Base-by-base conservation (phyloP, 1,284 basidiomycete genomes). In the Coriolopsis trogii region DNA sequence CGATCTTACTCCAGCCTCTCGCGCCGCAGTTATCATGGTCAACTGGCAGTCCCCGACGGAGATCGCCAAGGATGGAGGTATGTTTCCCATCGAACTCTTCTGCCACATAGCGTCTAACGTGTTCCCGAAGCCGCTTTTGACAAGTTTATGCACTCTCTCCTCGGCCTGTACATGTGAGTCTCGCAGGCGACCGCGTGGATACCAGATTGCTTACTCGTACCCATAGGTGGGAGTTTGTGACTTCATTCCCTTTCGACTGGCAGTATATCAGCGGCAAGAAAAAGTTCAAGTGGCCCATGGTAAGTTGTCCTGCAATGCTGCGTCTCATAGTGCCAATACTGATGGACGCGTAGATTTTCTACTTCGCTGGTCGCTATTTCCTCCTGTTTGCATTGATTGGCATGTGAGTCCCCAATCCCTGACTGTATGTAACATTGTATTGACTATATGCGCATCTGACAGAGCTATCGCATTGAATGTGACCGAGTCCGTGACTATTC, bases 331-430 rank as follows among this genome's bases (percentile, higher is more conserved):
- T 20, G 20, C 33, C 49, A n/a, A 48, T 30, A 8, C n/a, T n/a
- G 2, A n/a, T 41, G 18, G 53, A 9, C 57, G 5, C 54, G 15
- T 15, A 89, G 89, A 73, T 78, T 40, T 88, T 90, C 66, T 91
- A 91, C 67, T 89, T 90, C 63, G 67, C 81, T 31, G 86, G 86
- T 52, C 80, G 88, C 46, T 91, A 91, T 67, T 79, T 77, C 57
- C 70, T 91, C 25, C 69, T 91, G 4, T 76, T 85, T 57, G 81
- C 88, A 3, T 70, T 89, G 56, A 79, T 87, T 41, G 88, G 87
- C 64, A 89, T 91, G 87, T 69, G 31, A 51, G 66, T 57, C 3
- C 26, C 13, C 30, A 24, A 29, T 7, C 29, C 46, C 16, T 36
- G 43, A 30, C 28, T 34, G 18, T 51, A 34, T 46, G 44, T 29